Evolutionary conservation across 2,329 filamentous ascomycete genomes (phyloP), one percentile per base, ranked within the genome.

Genomic region (Peltaster fructicola): DNA sequence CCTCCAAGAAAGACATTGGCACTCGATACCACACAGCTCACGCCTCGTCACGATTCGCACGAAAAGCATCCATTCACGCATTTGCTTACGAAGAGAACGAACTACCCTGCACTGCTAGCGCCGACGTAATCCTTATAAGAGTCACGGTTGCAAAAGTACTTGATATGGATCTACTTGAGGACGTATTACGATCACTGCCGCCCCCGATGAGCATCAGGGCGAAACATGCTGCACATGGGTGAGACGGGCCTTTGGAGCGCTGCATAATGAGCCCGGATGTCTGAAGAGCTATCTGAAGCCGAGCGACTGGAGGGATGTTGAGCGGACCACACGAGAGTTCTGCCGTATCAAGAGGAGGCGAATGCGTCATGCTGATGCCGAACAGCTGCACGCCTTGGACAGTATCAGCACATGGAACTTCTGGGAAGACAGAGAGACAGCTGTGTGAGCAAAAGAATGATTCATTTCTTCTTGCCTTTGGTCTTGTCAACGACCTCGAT

Each of bases 401-500:
- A n/a, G n/a, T n/a, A n/a, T n/a, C n/a, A n/a, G n/a, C n/a, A n/a
- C n/a, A n/a, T n/a, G n/a, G n/a, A n/a, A n/a, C n/a, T n/a, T n/a
- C n/a, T n/a, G n/a, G n/a, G n/a, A n/a, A n/a, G n/a, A n/a, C n/a
- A n/a, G n/a, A n/a, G n/a, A n/a, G n/a, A n/a, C n/a, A n/a, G n/a
- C n/a, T n/a, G n/a, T n/a, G n/a, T n/a, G n/a, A n/a, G n/a, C n/a
- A n/a, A n/a, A n/a, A n/a, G n/a, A n/a, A n/a, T n/a, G n/a, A 18
- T 30, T 34, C 29, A 33, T 32, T 40, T 41, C 48, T 70, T 70
- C 52, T 73, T 73, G 35, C 65, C 65, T 50, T 73, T 71, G 4
- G 66, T 72, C 52, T 74, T 76, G 44, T 76, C 72, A 29, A 70
- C 47, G n/a, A 73, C 52, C 21, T 71, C 65, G 14, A 76, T 54